Evolutionary conservation across 2,329 filamentous ascomycete species (phyloP).

Genomic region (Pyricularia pennisetigena): DNA sequence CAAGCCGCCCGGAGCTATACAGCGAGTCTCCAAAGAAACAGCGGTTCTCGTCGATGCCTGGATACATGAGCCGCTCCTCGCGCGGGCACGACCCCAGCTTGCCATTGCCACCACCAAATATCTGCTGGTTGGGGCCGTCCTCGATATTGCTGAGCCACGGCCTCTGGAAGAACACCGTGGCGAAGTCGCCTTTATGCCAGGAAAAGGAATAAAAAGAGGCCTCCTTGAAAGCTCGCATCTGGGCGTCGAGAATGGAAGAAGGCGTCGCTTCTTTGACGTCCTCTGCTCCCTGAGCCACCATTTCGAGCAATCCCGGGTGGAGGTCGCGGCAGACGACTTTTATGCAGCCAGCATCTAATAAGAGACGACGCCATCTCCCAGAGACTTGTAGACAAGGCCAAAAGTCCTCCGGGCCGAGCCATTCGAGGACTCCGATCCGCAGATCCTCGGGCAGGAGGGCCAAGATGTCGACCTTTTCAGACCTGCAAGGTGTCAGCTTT

Average conservation of each 20-base stretch:
- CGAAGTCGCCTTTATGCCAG: not conserved
- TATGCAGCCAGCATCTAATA: constrained; percentile 6
- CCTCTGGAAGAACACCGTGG: not conserved
- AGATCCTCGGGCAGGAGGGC: constrained; percentile 11
- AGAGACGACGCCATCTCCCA: constrained; percentile 6
- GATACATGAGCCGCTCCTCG: not conserved
- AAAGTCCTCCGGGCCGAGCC: constrained; percentile 9
- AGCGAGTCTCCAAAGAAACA: not conserved
- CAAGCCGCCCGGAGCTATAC: not conserved
- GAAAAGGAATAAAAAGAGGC: not conserved
- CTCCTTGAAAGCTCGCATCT: not conserved
- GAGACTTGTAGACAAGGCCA: constrained; percentile 12
- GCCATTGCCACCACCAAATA: not conserved
- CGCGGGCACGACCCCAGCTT: not conserved
- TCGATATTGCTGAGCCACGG: not conserved
- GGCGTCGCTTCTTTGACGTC: not conserved
- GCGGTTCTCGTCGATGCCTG: too few species aligned
- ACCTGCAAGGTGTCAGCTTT: not conserved
- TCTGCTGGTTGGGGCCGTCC: not conserved
- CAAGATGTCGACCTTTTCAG: constrained; percentile 9
- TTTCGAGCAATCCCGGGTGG: not conserved
- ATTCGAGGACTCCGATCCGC: constrained; percentile 8
- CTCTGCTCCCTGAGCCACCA: not conserved
- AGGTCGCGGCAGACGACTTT: not conserved
- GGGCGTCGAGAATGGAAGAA: not conserved